Conservation (phyloP, 129 eudicot genomes). For the Escallonia herrerae region DNA sequence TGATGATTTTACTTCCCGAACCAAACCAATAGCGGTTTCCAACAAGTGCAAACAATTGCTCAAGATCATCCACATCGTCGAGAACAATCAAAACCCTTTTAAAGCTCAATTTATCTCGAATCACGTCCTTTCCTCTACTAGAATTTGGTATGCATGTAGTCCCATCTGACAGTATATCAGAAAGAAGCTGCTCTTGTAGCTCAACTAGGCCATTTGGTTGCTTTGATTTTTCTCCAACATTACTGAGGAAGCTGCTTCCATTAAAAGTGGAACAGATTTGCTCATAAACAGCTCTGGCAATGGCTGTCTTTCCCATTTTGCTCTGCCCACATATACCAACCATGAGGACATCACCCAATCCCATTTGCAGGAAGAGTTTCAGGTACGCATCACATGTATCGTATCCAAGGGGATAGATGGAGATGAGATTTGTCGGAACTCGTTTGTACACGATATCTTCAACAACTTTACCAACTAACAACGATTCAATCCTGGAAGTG, state of each 20-base stretch:
- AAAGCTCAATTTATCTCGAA: not conserved
- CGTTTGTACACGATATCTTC: too few relatives aligned
- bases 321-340: not conserved
- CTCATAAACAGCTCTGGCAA: not conserved
- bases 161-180: not conserved
- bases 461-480: too few relatives aligned
- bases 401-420: too few relatives aligned
- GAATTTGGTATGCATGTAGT: not conserved
- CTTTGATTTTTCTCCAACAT: not conserved
- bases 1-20: not conserved
- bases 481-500: too few relatives aligned
- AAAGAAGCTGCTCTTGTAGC: not conserved
- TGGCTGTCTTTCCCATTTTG: not conserved
- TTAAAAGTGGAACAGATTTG: not conserved
- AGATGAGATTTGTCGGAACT: too few relatives aligned
- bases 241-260: not conserved
- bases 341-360: not conserved
- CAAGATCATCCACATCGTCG: not conserved
- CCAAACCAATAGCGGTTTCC: not conserved
- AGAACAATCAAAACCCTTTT: not conserved
- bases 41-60: constrained; percentile 14
- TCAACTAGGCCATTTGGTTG: not conserved
- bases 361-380: not conserved
- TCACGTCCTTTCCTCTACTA: not conserved
- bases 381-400: too few relatives aligned